These are phyloP conservation scores for Pisolithus microcarpus DNA, from an alignment of 768 basidiomycete species.

Conservation along the genomic window DNA sequence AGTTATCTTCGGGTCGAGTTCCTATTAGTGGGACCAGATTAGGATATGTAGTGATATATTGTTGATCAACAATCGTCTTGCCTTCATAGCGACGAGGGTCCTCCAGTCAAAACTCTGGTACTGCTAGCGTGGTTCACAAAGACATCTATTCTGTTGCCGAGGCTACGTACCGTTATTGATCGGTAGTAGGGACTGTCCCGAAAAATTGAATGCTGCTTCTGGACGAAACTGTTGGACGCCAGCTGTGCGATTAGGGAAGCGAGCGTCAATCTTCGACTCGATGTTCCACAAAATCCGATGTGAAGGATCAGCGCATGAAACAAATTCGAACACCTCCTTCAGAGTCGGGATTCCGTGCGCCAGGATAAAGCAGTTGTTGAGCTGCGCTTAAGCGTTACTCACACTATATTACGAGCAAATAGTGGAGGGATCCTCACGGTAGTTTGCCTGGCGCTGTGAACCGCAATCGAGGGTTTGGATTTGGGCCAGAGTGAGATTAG, in stretches of 20 bases:
- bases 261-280: constrained; percentile 67
- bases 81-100: constrained; percentile 67
- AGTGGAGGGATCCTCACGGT: constrained; percentile 38
- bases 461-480: constrained; percentile 79
- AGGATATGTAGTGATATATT: background rate
- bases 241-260: constrained; percentile 43
- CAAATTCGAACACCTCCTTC: constrained; percentile 69
- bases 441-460: constrained; percentile 50
- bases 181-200: constrained; percentile 50
- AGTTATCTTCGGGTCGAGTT: constrained; percentile 47
- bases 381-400: constrained; percentile 31
- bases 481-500: constrained; percentile 73
- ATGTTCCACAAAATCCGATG: constrained; percentile 66
- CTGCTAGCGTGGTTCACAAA: constrained; percentile 28
- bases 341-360: constrained; percentile 68
- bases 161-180: constrained; percentile 51
- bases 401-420: background rate
- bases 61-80: constrained; percentile 8
- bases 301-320: constrained; percentile 60
- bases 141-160: background rate
- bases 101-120: constrained; percentile 84
- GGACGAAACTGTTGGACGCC: constrained; percentile 55
- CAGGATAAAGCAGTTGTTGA: constrained; percentile 57
- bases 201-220: constrained; percentile 53
- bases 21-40: constrained; percentile 23